Percentiles rank a stretch among this genome's conserved stretches.
Conservation (phyloP, 2,329 filamentous ascomycete species). For the Alternaria sp. region DNA sequence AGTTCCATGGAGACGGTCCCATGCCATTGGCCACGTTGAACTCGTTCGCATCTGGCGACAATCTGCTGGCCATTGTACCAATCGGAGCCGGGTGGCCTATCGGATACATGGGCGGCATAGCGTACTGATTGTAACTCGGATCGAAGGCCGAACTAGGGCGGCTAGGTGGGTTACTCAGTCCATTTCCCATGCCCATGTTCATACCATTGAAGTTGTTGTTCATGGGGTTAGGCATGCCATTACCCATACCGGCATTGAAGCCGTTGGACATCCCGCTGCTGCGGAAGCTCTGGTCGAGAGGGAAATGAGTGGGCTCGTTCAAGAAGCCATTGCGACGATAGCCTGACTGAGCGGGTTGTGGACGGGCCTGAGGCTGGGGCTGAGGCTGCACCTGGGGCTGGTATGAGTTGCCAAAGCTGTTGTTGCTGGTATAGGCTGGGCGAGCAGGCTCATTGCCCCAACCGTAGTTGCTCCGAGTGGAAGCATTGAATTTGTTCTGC, state of each 20-base stretch:
- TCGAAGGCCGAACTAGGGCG: slow-evolving; percentile 49
- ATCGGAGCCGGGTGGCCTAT: slow-evolving; percentile 44
- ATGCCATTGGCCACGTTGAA: slow-evolving; percentile 46
- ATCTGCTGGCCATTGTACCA: slow-evolving; percentile 46
- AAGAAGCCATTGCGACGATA: slow-evolving; percentile 43
- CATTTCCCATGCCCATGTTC: slow-evolving; percentile 16
- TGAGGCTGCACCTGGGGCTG: slow-evolving; percentile 21
- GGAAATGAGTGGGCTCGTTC: slow-evolving; percentile 48
- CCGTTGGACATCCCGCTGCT: slow-evolving; percentile 21
- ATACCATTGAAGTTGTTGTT: slow-evolving; percentile 10
- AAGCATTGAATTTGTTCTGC: slow-evolving; percentile 60
- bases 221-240: slow-evolving; percentile 18
- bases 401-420: slow-evolving; percentile 30
- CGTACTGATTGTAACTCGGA: slow-evolving; percentile 42
- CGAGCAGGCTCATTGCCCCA: slow-evolving; percentile 38
- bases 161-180: slow-evolving; percentile 41
- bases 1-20: slow-evolving; percentile 50
- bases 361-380: slow-evolving; percentile 19
- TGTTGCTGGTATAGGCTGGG: slow-evolving; percentile 30
- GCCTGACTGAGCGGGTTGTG: slow-evolving; percentile 24
- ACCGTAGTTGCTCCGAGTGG: slow-evolving; percentile 49
- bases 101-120: slow-evolving; percentile 34
- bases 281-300: slow-evolving; percentile 44
- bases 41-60: slow-evolving; percentile 57
- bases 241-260: slow-evolving; percentile 20